Base-by-base conservation (phyloP, 768 basidiomycete genomes). In the Naematelia encephala region DNA sequence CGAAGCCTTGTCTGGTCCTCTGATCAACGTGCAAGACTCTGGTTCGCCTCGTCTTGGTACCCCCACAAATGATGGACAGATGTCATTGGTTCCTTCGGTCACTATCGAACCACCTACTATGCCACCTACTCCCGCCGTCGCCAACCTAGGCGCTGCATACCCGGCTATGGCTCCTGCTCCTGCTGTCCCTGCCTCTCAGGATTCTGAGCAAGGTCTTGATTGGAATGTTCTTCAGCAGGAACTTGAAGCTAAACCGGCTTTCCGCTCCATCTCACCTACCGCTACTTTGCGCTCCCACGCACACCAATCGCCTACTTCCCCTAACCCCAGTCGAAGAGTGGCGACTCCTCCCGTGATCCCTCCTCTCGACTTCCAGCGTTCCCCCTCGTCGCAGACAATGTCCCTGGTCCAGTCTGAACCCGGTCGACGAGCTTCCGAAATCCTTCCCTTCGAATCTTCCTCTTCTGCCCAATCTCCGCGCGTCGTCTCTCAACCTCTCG, bases 211-310 rank as follows among this genome's bases (percentile, higher is more conserved):
- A 8, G 63, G 61, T 8, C 56, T 65, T 23, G 66, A 69, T 44
- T 74, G 72, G 72, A 63, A 62, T 25, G 43, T 54, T 34, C 60
- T 74, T 10, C 54, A 59, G 14, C 57, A 67, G 26, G 62, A 69
- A 43, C 52, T 74, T 5, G 63, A 61, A n/a, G 29, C 46, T 27
- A 63, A 63, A 25, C 72, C 72, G 10, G 72, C 69, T 23, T 74
- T 74, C 64, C 49, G 72, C 26, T 74, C 72, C 12, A 74, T 74
- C 54, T 71, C 69, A 23, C 66, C 72, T 58, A 63, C 65, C 16
- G 63, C 72, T 23, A 62, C 67, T 27, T 58, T 74, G 5, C 54
- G 69, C 25, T 74, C 72, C 21, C 67, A 69, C 30, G 48, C 61
- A 16, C 62, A 71, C 54, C 11, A 19, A 29, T 8, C 64, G 30